A percentile compares a stretch with the other conserved stretches of the same genome.
phyloP scores from a whole-genome alignment of 768 basidiomycete genomes.

The Tephrocybe sp. region DNA sequence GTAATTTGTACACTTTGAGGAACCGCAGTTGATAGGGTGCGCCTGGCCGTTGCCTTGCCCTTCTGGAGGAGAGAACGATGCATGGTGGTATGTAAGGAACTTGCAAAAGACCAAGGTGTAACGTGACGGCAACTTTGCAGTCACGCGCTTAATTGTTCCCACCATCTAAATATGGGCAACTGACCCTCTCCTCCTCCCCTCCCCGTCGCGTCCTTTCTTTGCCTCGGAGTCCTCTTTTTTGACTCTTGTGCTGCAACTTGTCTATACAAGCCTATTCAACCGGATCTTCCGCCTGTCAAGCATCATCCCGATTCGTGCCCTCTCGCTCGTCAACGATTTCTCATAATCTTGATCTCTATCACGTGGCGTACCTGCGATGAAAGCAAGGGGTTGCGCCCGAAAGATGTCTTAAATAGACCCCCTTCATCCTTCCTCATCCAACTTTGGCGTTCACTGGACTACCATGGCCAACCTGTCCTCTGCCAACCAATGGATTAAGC shows the following conservation, averaged over 20 bases:
- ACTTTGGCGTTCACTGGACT: slow-evolving; percentile 4
- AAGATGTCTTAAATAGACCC: slow-evolving; percentile 1
- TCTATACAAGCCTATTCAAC: neutral
- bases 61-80: slow-evolving; percentile 36
- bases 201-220: neutral
- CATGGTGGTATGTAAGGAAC: slow-evolving; percentile 4
- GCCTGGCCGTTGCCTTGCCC: slow-evolving; percentile 24
- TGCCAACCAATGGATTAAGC: slow-evolving; percentile 31
- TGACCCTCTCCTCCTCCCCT: neutral
- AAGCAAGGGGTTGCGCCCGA: neutral
- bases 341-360: slow-evolving; percentile 10
- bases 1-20: slow-evolving; percentile 60
- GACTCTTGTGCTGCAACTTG: neutral
- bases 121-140: slow-evolving; percentile 9
- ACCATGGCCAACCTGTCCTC: slow-evolving; percentile 36
- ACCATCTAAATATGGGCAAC: neutral
- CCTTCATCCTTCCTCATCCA: neutral
- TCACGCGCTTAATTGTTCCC: slow-evolving; percentile 1
- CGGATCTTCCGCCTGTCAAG: neutral
- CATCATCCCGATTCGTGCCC: neutral
- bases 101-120: slow-evolving; percentile 13
- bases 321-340: slow-evolving; percentile 1
- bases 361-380: slow-evolving; percentile 8
- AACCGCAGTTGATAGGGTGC: slow-evolving; percentile 16
- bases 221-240: neutral